Evolutionary conservation across 2,329 filamentous ascomycete species (phyloP).

Genomic region (Diaporthe longicolla): DNA sequence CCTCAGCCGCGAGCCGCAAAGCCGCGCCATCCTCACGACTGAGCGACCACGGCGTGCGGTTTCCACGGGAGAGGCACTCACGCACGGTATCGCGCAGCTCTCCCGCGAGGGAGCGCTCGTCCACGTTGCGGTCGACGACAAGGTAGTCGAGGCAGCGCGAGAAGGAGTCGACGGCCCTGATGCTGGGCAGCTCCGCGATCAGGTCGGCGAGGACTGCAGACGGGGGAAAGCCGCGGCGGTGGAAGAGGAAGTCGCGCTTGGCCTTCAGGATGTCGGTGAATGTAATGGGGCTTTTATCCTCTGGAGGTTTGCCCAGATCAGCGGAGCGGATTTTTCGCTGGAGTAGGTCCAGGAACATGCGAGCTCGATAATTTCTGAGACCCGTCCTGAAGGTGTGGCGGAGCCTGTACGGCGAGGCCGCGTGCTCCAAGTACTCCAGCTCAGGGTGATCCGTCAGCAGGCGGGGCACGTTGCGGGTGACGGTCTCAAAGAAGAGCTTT

Average conservation of each 20-base stretch:
- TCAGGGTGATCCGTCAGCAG: constrained; percentile 60
- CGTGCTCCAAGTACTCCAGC: constrained; percentile 60
- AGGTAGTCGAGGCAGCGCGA: too few relatives aligned
- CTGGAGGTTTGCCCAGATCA: background rate
- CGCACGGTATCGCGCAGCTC: constrained; percentile 53
- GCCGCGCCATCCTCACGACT: too few relatives aligned
- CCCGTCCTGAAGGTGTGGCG: constrained; percentile 62
- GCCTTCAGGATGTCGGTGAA: constrained; percentile 48
- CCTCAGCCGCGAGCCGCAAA: background rate
- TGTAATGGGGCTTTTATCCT: too few relatives aligned
- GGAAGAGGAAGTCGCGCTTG: constrained; percentile 61
- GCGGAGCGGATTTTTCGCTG: constrained; percentile 57
- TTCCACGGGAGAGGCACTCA: constrained; percentile 51
- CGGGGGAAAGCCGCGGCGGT: constrained; percentile 61
- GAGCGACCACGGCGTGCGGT: background rate
- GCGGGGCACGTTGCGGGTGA: constrained; percentile 66
- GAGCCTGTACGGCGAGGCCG: constrained; percentile 61
- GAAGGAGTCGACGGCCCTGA: constrained; percentile 60
- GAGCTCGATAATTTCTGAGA: too few relatives aligned
- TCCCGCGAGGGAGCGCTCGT: constrained; percentile 48
- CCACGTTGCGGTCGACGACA: too few relatives aligned
- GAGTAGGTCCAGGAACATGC: constrained; percentile 69
- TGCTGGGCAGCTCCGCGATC: constrained; percentile 58
- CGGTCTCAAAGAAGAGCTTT: constrained; percentile 62
- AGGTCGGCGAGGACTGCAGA: constrained; percentile 55